Conservation (phyloP, 768 basidiomycete species). For the Leccinellum rugosiceps region DNA sequence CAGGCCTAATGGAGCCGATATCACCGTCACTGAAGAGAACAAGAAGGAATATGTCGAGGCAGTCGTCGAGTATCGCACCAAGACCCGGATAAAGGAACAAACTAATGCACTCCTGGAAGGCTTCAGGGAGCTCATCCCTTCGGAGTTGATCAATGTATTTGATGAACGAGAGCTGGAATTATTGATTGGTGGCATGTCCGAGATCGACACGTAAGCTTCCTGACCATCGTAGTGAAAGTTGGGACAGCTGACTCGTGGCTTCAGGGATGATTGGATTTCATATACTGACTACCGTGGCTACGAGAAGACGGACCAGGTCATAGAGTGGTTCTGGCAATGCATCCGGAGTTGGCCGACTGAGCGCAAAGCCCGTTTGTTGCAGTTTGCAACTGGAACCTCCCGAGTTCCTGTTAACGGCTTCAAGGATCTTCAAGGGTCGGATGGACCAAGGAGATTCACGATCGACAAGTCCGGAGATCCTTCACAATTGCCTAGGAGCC, state of each 20-base stretch:
- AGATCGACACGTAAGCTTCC: constrained; percentile 72
- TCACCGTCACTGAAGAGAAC: constrained; percentile 69
- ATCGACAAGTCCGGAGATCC: constrained; percentile 95
- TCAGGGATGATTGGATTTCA: constrained; percentile 87
- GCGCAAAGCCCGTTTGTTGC: constrained; percentile 79
- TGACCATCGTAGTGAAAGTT: background rate
- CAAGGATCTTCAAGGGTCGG: constrained; percentile 91
- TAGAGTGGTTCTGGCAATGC: constrained; percentile 96
- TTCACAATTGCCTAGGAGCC: constrained; percentile 80
- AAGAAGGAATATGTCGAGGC: constrained; percentile 76
- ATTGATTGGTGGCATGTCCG: constrained; percentile 89
- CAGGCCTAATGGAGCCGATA: constrained; percentile 55
- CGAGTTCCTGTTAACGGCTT: constrained; percentile 89
- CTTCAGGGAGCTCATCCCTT: constrained; percentile 78
- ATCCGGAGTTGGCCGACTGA: constrained; percentile 89
- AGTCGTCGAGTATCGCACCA: constrained; percentile 82
- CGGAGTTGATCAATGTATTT: constrained; percentile 83
- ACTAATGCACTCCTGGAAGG: constrained; percentile 85
- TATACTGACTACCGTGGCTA: constrained; percentile 92
- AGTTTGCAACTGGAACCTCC: constrained; percentile 88
- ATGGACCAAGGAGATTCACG: constrained; percentile 89
- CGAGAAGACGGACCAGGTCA: constrained; percentile 81
- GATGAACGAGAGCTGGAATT: constrained; percentile 89
- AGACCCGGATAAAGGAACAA: constrained; percentile 77
- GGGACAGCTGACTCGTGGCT: background rate